phyloP scores from a whole-genome alignment of 768 basidiomycete genomes.

The Rhodocollybia butyracea region DNA sequence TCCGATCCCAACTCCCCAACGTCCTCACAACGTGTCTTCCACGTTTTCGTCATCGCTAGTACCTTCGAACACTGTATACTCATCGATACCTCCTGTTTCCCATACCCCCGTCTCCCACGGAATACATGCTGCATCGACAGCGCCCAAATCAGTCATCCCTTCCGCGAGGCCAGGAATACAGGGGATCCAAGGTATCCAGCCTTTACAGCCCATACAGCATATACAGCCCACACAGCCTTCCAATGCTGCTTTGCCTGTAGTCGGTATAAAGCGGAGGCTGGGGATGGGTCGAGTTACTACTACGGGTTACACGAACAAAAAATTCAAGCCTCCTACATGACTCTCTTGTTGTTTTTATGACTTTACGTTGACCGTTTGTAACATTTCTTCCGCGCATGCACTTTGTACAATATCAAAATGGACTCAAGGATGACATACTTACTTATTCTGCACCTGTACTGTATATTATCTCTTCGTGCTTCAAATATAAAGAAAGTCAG shows the following conservation, averaged over 20 bases:
- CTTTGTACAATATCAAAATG: no score
- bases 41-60: neutral
- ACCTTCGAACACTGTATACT: neutral
- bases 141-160: no score
- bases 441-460: no score
- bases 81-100: neutral
- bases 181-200: neutral
- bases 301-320: slow-evolving; percentile 61
- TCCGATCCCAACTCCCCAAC: neutral
- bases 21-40: neutral
- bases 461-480: no score
- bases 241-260: neutral
- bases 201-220: neutral
- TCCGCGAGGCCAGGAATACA: neutral
- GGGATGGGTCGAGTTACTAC: slow-evolving; percentile 55
- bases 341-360: no score
- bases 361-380: no score
- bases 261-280: slow-evolving; percentile 50
- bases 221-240: neutral
- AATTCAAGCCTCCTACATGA: slow-evolving; percentile 57
- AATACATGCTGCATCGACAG: neutral
- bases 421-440: no score
- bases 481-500: no score
- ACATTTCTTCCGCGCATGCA: no score
- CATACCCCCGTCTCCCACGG: neutral